phyloP scores from a whole-genome alignment of 108 stramenopile species.

The Stephanodiscus triporus region DNA sequence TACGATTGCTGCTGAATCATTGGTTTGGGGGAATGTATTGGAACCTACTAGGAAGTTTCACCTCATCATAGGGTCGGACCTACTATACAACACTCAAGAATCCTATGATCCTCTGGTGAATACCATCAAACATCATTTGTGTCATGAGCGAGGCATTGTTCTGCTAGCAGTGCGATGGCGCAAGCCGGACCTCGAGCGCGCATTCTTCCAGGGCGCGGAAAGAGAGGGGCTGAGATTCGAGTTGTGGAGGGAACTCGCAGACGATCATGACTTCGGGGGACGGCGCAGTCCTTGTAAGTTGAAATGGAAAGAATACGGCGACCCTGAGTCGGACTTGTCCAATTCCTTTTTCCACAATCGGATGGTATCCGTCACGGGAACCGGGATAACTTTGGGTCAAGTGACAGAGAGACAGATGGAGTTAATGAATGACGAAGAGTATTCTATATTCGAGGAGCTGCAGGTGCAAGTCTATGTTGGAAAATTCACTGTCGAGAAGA shows the following conservation, averaged over 20 bases:
- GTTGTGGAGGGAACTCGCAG: slow-evolving; percentile 29
- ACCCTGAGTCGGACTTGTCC: slow-evolving; percentile 53
- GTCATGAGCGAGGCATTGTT: slow-evolving; percentile 41
- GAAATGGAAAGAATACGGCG: slow-evolving; percentile 60
- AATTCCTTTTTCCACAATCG: slow-evolving; percentile 62
- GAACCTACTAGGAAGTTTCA: slow-evolving; percentile 33
- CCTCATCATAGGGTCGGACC: slow-evolving; percentile 69
- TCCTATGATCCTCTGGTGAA: slow-evolving; percentile 58
- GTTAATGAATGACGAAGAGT: slow-evolving; percentile 56
- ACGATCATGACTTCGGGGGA: slow-evolving; percentile 8
- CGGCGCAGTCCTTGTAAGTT: slow-evolving; percentile 41
- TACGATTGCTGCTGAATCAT: slow-evolving; percentile 30
- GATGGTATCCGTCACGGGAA: slow-evolving; percentile 25
- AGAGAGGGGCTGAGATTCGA: slow-evolving; percentile 27
- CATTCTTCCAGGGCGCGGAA: slow-evolving; percentile 57
- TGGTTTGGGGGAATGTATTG: slow-evolving; percentile 44
- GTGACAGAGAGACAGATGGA: slow-evolving; percentile 54
- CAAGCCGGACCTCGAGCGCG: slow-evolving; percentile 70
- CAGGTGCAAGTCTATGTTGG: slow-evolving; percentile 73
- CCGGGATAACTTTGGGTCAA: slow-evolving; percentile 43
- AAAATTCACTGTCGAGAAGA: neutral
- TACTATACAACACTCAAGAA: slow-evolving; percentile 66
- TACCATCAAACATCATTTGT: slow-evolving; percentile 60
- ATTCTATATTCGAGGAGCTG: slow-evolving; percentile 60
- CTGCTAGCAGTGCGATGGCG: slow-evolving; percentile 75